Percentiles rank a stretch among this genome's conserved stretches.
These are phyloP conservation scores for Rhododendron vialii DNA, from an alignment of 148 eudicot species.

Conservation along the genomic window DNA sequence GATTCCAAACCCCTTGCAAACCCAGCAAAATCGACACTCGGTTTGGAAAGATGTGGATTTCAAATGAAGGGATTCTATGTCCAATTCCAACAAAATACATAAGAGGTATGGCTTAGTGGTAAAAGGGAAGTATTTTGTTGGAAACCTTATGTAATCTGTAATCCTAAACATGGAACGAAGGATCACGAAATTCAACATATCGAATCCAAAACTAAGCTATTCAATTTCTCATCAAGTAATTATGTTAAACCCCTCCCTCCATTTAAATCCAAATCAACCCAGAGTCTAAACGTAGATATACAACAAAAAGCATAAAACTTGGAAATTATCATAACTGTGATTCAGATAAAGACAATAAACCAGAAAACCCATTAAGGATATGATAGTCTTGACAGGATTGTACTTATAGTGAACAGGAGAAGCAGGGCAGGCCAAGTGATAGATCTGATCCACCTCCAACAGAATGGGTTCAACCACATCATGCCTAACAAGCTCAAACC, in stretches of 20 bases:
- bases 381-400: constrained; percentile 79
- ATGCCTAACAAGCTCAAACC: constrained; percentile 75
- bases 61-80: background rate
- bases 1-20: constrained; percentile 21
- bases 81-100: background rate
- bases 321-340: background rate
- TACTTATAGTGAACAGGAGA: constrained; percentile 83
- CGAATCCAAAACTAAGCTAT: background rate
- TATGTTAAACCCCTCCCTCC: background rate
- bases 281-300: background rate
- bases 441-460: constrained; percentile 84
- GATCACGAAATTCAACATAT: background rate
- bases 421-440: constrained; percentile 83
- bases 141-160: background rate
- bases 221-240: background rate
- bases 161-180: background rate
- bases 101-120: background rate
- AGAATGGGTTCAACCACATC: constrained; percentile 81
- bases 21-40: background rate
- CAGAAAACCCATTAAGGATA: constrained; percentile 45
- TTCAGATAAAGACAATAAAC: background rate
- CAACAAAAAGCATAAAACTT: background rate
- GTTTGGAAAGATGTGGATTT: background rate
- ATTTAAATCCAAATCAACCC: background rate
- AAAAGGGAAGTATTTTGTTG: background rate